Evolutionary conservation across 805 yeast genomes (phyloP).

Genomic region (Scheffersomyces lignosus): DNA sequence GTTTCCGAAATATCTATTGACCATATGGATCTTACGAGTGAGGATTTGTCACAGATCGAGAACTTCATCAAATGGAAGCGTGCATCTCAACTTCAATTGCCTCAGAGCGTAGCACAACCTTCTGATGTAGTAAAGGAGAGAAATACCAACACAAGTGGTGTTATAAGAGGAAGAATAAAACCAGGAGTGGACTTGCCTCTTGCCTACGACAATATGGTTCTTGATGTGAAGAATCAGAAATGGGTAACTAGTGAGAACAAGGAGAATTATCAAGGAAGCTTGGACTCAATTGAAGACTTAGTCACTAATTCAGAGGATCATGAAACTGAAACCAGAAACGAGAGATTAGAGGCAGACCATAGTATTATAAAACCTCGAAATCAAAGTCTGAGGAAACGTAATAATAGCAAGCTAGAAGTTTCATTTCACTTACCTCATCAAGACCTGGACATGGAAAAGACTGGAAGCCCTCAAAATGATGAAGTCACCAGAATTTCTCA

Average conservation of each 20-base stretch:
- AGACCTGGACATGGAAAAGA: conserved; percentile 11
- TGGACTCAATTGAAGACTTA: conserved; percentile 42
- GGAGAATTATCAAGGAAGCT: conserved; percentile 24
- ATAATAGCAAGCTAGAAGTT: conserved; percentile 30
- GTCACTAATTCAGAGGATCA: conserved; percentile 13
- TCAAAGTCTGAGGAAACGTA: conserved; percentile 5
- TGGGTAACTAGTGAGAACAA: conserved; percentile 23
- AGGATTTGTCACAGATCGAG: conserved; percentile 14
- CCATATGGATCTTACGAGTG: conserved; percentile 19
- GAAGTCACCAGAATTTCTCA: conserved; percentile 46
- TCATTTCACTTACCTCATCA: conserved; percentile 40
- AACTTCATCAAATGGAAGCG: conserved; percentile 37
- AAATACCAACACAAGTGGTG: conserved; percentile 5
- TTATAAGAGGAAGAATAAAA: conserved; percentile 31
- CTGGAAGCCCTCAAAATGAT: conserved; percentile 12
- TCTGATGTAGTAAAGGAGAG: conserved; percentile 8
- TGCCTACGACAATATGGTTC: conserved; percentile 30
- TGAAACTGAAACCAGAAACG: background rate
- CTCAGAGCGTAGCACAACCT: conserved; percentile 8
- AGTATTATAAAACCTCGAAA: background rate
- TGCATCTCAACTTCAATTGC: conserved; percentile 35
- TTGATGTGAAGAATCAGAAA: conserved; percentile 18
- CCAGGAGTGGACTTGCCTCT: conserved; percentile 35
- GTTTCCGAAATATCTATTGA: conserved; percentile 17
- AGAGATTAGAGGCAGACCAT: no score